Conservation (phyloP, 2,329 filamentous ascomycete genomes). For the Hypoxylon sp. region DNA sequence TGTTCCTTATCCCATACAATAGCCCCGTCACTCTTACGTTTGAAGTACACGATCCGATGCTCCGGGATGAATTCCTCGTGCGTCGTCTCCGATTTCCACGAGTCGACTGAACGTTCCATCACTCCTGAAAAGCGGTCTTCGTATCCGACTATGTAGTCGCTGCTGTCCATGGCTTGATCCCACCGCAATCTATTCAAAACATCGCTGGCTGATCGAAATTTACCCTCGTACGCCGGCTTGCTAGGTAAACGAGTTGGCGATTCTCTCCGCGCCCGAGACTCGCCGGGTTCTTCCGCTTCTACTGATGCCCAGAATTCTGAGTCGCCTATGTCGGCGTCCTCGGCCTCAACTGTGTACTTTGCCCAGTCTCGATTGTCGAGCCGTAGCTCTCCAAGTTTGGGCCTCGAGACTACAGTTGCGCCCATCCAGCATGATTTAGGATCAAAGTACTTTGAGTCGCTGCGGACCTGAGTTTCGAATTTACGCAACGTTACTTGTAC, state of each 20-base stretch:
- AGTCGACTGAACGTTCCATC: slow-evolving; percentile 67
- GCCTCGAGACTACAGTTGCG: slow-evolving; percentile 57
- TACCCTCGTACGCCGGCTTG: slow-evolving; percentile 58
- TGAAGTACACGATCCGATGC: slow-evolving; percentile 74
- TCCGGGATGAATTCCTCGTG: slow-evolving; percentile 78
- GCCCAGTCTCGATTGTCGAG: slow-evolving; percentile 67
- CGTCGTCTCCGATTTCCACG: slow-evolving; percentile 74
- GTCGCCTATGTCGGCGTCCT: slow-evolving; percentile 60
- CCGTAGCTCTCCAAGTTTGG: slow-evolving; percentile 60
- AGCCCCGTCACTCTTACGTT: slow-evolving; percentile 63
- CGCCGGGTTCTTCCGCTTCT: slow-evolving; percentile 50
- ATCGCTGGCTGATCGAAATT: slow-evolving; percentile 70
- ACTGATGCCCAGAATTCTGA: slow-evolving; percentile 55
- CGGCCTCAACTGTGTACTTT: slow-evolving; percentile 57
- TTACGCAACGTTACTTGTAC: slow-evolving; percentile 62
- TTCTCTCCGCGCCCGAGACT: slow-evolving; percentile 47
- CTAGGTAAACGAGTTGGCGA: slow-evolving; percentile 28
- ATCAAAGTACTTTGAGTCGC: slow-evolving; percentile 65
- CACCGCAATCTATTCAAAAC: slow-evolving; percentile 72
- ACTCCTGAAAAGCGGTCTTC: slow-evolving; percentile 71
- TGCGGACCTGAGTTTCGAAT: slow-evolving; percentile 65
- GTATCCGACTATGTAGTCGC: slow-evolving; percentile 72
- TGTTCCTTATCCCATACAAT: slow-evolving; percentile 71
- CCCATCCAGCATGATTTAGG: slow-evolving; percentile 64
- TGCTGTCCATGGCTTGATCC: slow-evolving; percentile 67